Percentiles rank a stretch among this genome's conserved stretches.
phyloP scores from a whole-genome alignment of 768 basidiomycete species.

The Antrodiella citrinella region DNA sequence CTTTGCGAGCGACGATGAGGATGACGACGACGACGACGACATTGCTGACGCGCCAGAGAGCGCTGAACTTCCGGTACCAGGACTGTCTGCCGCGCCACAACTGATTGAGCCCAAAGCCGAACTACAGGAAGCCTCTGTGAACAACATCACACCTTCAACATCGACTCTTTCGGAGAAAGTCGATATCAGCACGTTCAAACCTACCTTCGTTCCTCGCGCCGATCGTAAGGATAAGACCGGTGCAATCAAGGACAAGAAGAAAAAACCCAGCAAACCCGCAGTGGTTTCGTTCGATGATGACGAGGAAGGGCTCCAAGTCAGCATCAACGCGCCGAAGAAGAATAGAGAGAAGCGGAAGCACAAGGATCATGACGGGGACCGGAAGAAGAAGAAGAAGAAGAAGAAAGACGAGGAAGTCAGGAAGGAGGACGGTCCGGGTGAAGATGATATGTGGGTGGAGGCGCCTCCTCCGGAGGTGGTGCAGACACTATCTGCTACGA shows the following conservation, averaged over 20 bases:
- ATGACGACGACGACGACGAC: conserved; percentile 60
- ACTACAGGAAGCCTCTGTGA: conserved; percentile 8
- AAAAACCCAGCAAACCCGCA: conserved; percentile 39
- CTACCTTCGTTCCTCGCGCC: conserved; percentile 72
- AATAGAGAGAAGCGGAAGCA: conserved; percentile 18
- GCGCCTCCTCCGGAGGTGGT: conserved; percentile 47
- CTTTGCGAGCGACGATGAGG: conserved; percentile 92
- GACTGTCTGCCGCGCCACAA: background rate
- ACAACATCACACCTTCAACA: too few relatives aligned
- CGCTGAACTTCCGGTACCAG: background rate
- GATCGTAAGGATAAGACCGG: conserved; percentile 24
- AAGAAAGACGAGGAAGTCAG: conserved; percentile 20
- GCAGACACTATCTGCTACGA: conserved; percentile 26
- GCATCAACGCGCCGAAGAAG: conserved; percentile 13
- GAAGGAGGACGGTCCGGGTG: conserved; percentile 32
- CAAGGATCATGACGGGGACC: conserved; percentile 25
- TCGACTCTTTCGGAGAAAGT: conserved; percentile 18
- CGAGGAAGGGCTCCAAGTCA: conserved; percentile 33
- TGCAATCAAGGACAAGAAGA: conserved; percentile 25
- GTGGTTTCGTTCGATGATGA: conserved; percentile 77
- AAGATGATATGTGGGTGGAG: conserved; percentile 67
- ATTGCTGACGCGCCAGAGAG: background rate
- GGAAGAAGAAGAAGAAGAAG: conserved; percentile 38
- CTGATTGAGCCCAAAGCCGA: conserved; percentile 2
- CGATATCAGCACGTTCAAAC: conserved; percentile 75